Base-by-base conservation (phyloP, 2,329 filamentous ascomycete species). In the Teratosphaeria destructans region DNA sequence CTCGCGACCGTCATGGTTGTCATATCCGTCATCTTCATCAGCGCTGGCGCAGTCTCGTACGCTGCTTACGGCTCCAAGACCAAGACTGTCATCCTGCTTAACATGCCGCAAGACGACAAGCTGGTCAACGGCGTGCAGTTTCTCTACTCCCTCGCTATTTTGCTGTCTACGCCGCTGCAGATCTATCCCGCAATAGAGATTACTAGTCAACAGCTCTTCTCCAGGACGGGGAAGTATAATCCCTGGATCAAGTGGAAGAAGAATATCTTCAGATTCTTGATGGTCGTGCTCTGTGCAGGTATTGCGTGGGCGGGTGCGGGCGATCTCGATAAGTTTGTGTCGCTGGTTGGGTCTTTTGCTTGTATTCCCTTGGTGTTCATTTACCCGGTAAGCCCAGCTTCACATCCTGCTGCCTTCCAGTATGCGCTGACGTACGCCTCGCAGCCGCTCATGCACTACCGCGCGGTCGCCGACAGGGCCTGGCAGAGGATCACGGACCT, bases 231-330 rank as follows among this genome's bases (percentile, higher is more conserved):
- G 67, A 99, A 99, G 76, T 96, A 96, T 77, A 96, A 97, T 72
- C 92, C 91, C 0, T 94, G 90, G 71, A 95, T 99, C 79, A 99
- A 99, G 79, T 99, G 94, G 94, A 89, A 97, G 81, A 99, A 99
- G 85, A 99, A 99, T 68, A 79, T 88, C 37, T 99, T 96, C 79
- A 87, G 94, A 58, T 99, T 97, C 80, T 86, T 93, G 71, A 85
- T 96, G 63, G 94, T 97, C 56, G 83, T 89, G 69, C 75, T 94
- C 27, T 97, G 94, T 70, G 89, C 92, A 0, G 76, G 85, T 60
- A 88, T 99, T 65, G 93, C 93, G 1, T 99, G 91, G 90, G 85
- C 87, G 53, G 94, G 94, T 62, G 93, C 94, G 3, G 89, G 90
- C 66, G 87, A 97, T 75, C 78, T 99, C 58, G 94, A 99, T 78